These are phyloP conservation scores for Coemansia sp. DNA, from an alignment of 192 early-diverging fungal genomes.

Conservation along the genomic window DNA sequence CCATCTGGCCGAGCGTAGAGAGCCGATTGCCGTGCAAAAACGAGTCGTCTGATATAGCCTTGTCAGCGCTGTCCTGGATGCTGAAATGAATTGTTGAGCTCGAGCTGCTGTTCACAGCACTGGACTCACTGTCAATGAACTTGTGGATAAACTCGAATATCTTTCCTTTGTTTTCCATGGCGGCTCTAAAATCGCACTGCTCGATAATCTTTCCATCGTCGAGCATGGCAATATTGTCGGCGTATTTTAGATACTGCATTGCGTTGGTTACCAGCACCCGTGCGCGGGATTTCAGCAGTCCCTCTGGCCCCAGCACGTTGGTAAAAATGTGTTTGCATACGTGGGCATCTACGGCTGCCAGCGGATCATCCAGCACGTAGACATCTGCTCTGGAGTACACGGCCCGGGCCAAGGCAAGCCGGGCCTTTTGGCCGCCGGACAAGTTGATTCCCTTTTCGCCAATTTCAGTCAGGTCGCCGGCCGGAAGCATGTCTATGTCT, in stretches of 20 bases:
- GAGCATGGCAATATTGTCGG: constrained; percentile 49
- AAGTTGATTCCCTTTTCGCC: constrained; percentile 18
- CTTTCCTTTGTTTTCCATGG: background rate
- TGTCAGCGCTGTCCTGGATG: background rate
- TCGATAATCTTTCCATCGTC: constrained; percentile 3
- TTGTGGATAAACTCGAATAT: constrained; percentile 2
- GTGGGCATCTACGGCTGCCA: constrained; percentile 62
- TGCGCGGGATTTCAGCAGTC: constrained; percentile 42
- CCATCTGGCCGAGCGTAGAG: too few relatives aligned
- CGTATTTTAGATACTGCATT: constrained; percentile 45
- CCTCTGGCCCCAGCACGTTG: constrained; percentile 48
- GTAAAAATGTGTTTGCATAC: constrained; percentile 58
- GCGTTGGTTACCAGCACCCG: constrained; percentile 58
- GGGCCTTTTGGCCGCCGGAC: constrained; percentile 13
- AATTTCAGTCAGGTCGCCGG: constrained; percentile 40
- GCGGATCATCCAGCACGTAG: constrained; percentile 66
- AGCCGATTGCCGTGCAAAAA: too few relatives aligned
- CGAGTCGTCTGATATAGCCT: background rate
- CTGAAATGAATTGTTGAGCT: background rate
- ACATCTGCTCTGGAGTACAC: constrained; percentile 60
- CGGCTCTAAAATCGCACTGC: background rate
- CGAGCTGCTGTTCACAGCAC: background rate
- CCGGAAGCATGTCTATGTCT: constrained; percentile 54
- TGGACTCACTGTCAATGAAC: background rate
- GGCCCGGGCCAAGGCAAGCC: constrained; percentile 37